These are phyloP conservation scores for Aegilops umbellulata DNA, from an alignment of 176 grass and related monocot species.

Conservation along the genomic window DNA sequence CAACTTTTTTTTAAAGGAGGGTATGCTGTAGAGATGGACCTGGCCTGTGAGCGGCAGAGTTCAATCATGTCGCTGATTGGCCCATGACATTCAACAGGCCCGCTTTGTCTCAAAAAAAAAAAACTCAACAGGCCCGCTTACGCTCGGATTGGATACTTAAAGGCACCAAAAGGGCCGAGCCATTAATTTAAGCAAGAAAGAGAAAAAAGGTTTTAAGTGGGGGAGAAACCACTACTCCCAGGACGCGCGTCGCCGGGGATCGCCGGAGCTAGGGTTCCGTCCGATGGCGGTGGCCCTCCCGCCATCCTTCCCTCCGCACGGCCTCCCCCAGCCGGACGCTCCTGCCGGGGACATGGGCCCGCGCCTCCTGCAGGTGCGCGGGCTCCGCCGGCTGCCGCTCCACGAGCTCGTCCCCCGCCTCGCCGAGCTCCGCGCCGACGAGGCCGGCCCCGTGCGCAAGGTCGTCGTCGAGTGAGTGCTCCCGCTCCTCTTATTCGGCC, in stretches of 20 bases:
- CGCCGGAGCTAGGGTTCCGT: conserved; percentile 17
- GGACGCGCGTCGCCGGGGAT: conserved; percentile 3
- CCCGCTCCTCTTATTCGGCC: not conserved
- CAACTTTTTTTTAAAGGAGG: too few relatives aligned
- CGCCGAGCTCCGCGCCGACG: conserved; percentile 59
- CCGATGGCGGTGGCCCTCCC: conserved; percentile 33
- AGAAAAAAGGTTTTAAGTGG: not conserved
- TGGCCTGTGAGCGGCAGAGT: too few relatives aligned
- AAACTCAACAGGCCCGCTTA: too few relatives aligned
- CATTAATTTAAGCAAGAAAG: not conserved
- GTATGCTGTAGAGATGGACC: too few relatives aligned
- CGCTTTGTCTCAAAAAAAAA: too few relatives aligned
- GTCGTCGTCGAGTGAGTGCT: conserved; percentile 59
- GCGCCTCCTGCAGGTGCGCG: conserved; percentile 58
- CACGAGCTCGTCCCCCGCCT: conserved; percentile 55
- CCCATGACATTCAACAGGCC: too few relatives aligned
- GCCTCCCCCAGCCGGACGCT: not conserved
- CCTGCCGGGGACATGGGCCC: conserved; percentile 10
- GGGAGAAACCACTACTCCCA: not conserved
- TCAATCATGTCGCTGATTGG: too few relatives aligned
- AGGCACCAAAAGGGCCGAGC: too few relatives aligned
- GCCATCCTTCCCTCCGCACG: not conserved
- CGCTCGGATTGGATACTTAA: too few relatives aligned
- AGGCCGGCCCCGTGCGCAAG: conserved; percentile 78
- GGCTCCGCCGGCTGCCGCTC: conserved; percentile 51